Percentiles rank a stretch among this genome's conserved stretches.
These are phyloP conservation scores for Geranomyces variabilis DNA, from an alignment of 192 early-diverging fungal genomes.

Conservation along the genomic window DNA sequence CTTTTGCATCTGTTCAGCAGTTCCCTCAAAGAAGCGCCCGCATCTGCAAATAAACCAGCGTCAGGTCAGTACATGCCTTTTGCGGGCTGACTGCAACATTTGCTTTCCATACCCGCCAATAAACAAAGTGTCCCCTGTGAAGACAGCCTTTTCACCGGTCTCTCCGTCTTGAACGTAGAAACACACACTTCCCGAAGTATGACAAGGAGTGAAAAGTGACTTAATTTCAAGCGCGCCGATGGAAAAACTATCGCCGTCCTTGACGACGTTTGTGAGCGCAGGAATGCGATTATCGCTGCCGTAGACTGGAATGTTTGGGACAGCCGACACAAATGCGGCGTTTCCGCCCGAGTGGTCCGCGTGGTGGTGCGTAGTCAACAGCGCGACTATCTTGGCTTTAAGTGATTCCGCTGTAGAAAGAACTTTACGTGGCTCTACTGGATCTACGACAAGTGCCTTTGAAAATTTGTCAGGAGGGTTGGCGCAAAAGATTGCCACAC, in stretches of 20 bases:
- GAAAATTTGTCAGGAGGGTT: neutral
- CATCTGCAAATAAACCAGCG: conserved; percentile 46
- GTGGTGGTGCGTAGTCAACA: conserved; percentile 79
- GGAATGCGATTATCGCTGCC: conserved; percentile 89
- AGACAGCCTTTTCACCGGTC: conserved; percentile 72
- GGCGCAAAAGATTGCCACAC: no score
- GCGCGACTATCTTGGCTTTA: conserved; percentile 6
- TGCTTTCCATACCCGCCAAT: conserved; percentile 59
- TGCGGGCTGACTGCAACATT: no score
- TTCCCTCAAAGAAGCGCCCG: conserved; percentile 94
- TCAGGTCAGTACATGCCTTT: no score
- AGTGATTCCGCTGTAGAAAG: conserved; percentile 8
- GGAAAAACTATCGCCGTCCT: conserved; percentile 73
- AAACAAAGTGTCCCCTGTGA: conserved; percentile 89
- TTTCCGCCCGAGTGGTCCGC: conserved; percentile 88
- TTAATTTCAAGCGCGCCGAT: conserved; percentile 72
- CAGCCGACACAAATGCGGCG: conserved; percentile 48
- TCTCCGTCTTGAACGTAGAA: conserved; percentile 71
- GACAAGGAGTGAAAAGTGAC: conserved; percentile 79
- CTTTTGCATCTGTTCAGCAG: conserved; percentile 79
- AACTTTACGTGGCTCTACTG: conserved; percentile 76
- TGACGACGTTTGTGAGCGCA: conserved; percentile 71
- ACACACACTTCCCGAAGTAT: conserved; percentile 75
- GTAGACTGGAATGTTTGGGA: conserved; percentile 70
- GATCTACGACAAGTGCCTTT: conserved; percentile 73